These are phyloP conservation scores for Ceratobasidium theobromae DNA, from an alignment of 1,284 basidiomycete species.

Conservation along the genomic window DNA sequence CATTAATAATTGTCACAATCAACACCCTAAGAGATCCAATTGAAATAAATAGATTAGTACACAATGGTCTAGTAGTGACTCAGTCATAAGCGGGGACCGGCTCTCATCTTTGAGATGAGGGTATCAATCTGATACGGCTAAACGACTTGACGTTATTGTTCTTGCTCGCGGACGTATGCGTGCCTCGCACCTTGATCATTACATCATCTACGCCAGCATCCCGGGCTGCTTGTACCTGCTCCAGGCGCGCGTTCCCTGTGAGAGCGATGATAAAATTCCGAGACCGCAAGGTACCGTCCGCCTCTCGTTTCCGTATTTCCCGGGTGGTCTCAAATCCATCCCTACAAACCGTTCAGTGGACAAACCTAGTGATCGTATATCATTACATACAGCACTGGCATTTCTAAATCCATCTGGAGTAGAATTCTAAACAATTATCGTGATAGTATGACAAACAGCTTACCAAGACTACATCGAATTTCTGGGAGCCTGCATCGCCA, in stretches of 20 bases:
- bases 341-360: background rate
- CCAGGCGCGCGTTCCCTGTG: conserved; percentile 39
- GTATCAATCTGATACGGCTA: conserved; percentile 29
- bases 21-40: too few relatives aligned
- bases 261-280: conserved; percentile 39
- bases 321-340: conserved; percentile 40
- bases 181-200: conserved; percentile 22
- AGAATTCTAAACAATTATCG: background rate
- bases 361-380: background rate
- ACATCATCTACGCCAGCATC: conserved; percentile 30
- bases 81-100: too few relatives aligned
- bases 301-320: conserved; percentile 40
- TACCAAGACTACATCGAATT: conserved; percentile 40
- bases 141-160: background rate
- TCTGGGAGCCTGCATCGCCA: conserved; percentile 39
- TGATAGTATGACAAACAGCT: background rate
- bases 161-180: background rate
- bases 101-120: conserved; percentile 21
- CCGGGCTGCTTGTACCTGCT: conserved; percentile 25
- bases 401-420: conserved; percentile 42
- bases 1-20: too few relatives aligned
- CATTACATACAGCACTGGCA: conserved; percentile 39
- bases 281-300: conserved; percentile 34
- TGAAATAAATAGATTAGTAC: too few relatives aligned
- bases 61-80: too few relatives aligned